Conservation (phyloP, 2,329 filamentous ascomycete species). For the Microascus cirrosus region DNA sequence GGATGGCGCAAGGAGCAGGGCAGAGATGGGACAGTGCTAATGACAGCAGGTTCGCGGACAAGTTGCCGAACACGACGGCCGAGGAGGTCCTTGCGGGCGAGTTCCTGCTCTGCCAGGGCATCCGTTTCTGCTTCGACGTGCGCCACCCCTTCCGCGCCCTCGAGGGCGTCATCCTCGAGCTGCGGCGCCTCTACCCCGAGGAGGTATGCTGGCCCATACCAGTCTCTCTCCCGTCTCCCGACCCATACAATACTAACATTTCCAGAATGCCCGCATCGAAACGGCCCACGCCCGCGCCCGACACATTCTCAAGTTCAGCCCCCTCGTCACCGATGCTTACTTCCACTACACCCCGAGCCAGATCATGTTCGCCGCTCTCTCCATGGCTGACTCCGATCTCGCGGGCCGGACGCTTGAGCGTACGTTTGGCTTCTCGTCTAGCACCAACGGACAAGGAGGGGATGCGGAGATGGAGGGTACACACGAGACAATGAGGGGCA, state of each 20-base stretch:
- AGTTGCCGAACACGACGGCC: slow-evolving; percentile 57
- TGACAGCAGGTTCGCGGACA: slow-evolving; percentile 47
- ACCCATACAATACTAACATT: background rate
- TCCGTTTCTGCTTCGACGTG: slow-evolving; percentile 89
- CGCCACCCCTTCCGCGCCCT: slow-evolving; percentile 81
- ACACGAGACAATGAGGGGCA: slow-evolving; percentile 24
- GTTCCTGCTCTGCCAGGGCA: slow-evolving; percentile 82
- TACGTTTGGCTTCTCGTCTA: slow-evolving; percentile 13
- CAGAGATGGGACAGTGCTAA: background rate
- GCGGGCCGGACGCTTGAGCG: slow-evolving; percentile 20
- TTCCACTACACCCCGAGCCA: slow-evolving; percentile 93
- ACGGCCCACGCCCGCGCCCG: slow-evolving; percentile 64
- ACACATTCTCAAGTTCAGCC: slow-evolving; percentile 64
- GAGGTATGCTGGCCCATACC: slow-evolving; percentile 26
- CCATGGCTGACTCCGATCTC: slow-evolving; percentile 61
- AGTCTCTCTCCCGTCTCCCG: background rate
- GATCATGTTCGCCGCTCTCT: slow-evolving; percentile 76
- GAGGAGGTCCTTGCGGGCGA: slow-evolving; percentile 85
- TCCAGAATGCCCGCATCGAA: slow-evolving; percentile 29
- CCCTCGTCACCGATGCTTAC: slow-evolving; percentile 86
- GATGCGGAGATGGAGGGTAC: slow-evolving; percentile 16
- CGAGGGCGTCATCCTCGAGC: slow-evolving; percentile 76
- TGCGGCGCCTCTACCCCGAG: slow-evolving; percentile 55
- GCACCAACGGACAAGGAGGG: slow-evolving; percentile 13
- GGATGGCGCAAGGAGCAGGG: background rate